Percentiles rank a stretch among this genome's conserved stretches.
These are phyloP conservation scores for Trametes meyenii DNA, from an alignment of 768 basidiomycete species.

Conservation along the genomic window DNA sequence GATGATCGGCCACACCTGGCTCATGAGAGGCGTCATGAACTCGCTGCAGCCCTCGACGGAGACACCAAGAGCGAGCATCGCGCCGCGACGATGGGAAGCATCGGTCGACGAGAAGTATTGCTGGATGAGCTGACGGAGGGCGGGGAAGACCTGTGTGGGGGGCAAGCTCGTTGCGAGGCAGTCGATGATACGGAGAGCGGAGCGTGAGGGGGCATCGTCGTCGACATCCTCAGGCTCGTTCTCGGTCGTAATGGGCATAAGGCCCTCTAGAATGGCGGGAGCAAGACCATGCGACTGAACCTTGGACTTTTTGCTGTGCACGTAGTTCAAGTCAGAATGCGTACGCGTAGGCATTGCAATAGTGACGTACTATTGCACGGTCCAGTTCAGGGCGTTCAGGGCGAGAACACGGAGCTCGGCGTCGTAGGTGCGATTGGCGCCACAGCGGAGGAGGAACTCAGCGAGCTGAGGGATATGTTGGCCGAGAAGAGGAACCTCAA, in stretches of 20 bases:
- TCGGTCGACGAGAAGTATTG: conserved; percentile 85
- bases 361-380: conserved; percentile 83
- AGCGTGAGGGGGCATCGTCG: conserved; percentile 90
- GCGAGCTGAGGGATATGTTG: conserved; percentile 87
- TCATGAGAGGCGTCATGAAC: conserved; percentile 93
- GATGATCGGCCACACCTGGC: conserved; percentile 91
- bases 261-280: conserved; percentile 80
- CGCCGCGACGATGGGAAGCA: conserved; percentile 81
- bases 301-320: conserved; percentile 89
- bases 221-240: conserved; percentile 92
- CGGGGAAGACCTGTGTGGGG: conserved; percentile 94
- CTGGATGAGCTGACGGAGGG: conserved; percentile 79
- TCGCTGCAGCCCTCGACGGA: conserved; percentile 97
- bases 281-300: conserved; percentile 87
- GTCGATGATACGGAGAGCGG: conserved; percentile 94
- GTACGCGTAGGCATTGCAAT: not conserved
- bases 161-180: conserved; percentile 90
- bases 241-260: conserved; percentile 94
- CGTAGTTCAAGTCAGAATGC: conserved; percentile 9
- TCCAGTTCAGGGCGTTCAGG: conserved; percentile 94
- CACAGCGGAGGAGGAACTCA: conserved; percentile 84
- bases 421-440: conserved; percentile 76
- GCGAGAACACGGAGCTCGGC: conserved; percentile 84
- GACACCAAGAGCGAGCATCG: conserved; percentile 94
- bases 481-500: conserved; percentile 92